Evolutionary conservation across 2,329 filamentous ascomycete genomes (phyloP), one percentile per base, ranked within the genome.

Genomic region (Pleoardoris graminearum): DNA sequence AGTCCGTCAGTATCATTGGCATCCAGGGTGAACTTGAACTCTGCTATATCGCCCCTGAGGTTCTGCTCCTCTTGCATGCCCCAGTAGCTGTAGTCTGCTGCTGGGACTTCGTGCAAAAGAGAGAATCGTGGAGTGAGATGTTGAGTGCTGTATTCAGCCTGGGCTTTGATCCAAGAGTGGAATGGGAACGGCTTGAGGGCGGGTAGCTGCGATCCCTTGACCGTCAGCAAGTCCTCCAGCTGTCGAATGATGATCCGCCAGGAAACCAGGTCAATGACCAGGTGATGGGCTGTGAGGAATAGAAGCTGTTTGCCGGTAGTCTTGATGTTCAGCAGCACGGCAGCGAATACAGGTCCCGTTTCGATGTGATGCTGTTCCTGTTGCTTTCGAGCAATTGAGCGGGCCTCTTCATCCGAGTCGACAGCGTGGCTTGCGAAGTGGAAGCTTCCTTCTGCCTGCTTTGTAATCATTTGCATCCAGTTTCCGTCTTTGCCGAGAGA

Each of bases 201-300:
- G 7, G 8, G 19, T n/a, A n/a, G n/a, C n/a, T n/a, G n/a, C 2
- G 12, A 12, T 14, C 8, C 14, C 14, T 19, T 22, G 19, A 17
- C 10, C 10, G 48, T 32, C 12, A 46, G 25, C 29, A 47, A 32
- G 10, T 57, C 53, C 19, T 77, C 71, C 0, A 79, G 55, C 21
- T 78, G 75, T 8, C 71, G 61, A 0, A 77, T 51, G 2, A 78
- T 61, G 2, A 74, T 67, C 6, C 72, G 63, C 76, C 76, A 78
- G 0, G 76, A 77, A 0, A 78, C 71, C 1, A 77, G 60, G 48
- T 78, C 76, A 4, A 77, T 62, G 33, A 68, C 56, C 17, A 67
- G 50, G 51, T 68, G 65, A 51, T 69, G 61, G n/a, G 56, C 59
- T 25, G 61, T 62, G 55, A 64, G 59, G 19, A 67, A 51, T 10